Percentiles rank a stretch among this genome's conserved stretches.
phyloP scores from a whole-genome alignment of 2,329 filamentous ascomycete genomes.

The Apiospora koreana region DNA sequence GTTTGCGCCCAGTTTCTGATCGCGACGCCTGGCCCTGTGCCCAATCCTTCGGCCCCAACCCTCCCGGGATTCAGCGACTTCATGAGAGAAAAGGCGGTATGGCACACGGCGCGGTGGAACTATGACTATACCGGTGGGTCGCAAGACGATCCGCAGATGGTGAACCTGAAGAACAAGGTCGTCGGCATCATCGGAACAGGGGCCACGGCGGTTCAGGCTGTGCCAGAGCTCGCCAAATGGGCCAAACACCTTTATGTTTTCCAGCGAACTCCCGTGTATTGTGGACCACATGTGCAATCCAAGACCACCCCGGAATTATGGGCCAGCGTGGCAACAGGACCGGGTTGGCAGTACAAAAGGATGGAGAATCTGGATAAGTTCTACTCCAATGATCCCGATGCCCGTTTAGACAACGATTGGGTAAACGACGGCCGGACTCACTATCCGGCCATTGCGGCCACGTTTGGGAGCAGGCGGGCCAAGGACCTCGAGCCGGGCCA shows the following conservation, averaged over 20 bases:
- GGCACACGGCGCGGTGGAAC: conserved; percentile 50
- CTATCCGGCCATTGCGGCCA: background rate
- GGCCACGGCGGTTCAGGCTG: conserved; percentile 47
- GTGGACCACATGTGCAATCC: conserved; percentile 40
- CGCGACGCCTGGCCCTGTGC: background rate
- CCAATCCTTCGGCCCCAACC: conserved; percentile 41
- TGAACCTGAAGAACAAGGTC: conserved; percentile 46
- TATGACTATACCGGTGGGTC: conserved; percentile 44
- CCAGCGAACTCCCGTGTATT: conserved; percentile 52
- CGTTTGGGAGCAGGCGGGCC: background rate
- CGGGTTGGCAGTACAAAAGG: conserved; percentile 39
- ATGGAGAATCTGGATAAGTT: conserved; percentile 39
- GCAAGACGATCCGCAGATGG: conserved; percentile 34
- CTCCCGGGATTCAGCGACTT: conserved; percentile 35
- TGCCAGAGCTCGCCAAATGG: conserved; percentile 47
- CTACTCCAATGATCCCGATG: conserved; percentile 28
- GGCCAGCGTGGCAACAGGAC: background rate
- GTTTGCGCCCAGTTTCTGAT: background rate
- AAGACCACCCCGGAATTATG: conserved; percentile 27
- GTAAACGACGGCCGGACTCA: background rate
- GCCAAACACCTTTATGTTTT: conserved; percentile 56
- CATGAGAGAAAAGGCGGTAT: conserved; percentile 24
- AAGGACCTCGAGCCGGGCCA: background rate
- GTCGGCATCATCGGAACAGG: conserved; percentile 51
- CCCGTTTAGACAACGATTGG: conserved; percentile 34